Percentiles rank a stretch among this genome's conserved stretches.
phyloP scores from a whole-genome alignment of 768 basidiomycete genomes.

The Imleria badia region DNA sequence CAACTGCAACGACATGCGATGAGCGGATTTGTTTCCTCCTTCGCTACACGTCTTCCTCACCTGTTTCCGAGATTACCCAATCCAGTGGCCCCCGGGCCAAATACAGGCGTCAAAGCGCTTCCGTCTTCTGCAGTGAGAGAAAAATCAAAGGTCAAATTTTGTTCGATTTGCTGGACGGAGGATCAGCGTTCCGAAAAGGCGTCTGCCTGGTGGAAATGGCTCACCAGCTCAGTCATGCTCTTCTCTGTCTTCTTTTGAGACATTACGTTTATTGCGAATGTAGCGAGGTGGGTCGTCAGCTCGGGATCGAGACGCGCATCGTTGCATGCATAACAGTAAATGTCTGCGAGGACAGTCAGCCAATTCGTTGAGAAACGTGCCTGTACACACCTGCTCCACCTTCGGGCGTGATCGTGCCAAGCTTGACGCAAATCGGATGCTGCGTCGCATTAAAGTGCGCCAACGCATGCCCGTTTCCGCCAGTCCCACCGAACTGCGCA shows the following conservation, averaged over 20 bases:
- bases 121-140: conserved; percentile 86
- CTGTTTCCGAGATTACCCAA: conserved; percentile 92
- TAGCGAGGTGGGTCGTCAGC: conserved; percentile 66
- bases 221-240: conserved; percentile 91
- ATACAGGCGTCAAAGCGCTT: conserved; percentile 82
- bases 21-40: background rate
- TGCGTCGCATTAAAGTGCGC: conserved; percentile 67
- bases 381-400: conserved; percentile 72
- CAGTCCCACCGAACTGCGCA: conserved; percentile 73
- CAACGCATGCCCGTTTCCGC: conserved; percentile 90
- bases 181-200: background rate
- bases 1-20: conserved; percentile 53
- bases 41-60: conserved; percentile 29
- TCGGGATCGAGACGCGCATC: conserved; percentile 80
- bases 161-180: conserved; percentile 82
- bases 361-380: background rate
- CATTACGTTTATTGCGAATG: conserved; percentile 86
- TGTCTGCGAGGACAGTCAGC: conserved; percentile 46
- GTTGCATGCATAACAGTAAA: conserved; percentile 92
- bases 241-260: conserved; percentile 90
- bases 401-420: conserved; percentile 96
- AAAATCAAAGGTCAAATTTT: conserved; percentile 94
- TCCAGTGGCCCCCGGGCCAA: conserved; percentile 87
- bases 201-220: conserved; percentile 15
- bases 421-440: conserved; percentile 86